Evolutionary conservation across 768 basidiomycete species (phyloP).

Genomic region (Boletus rubropictus): DNA sequence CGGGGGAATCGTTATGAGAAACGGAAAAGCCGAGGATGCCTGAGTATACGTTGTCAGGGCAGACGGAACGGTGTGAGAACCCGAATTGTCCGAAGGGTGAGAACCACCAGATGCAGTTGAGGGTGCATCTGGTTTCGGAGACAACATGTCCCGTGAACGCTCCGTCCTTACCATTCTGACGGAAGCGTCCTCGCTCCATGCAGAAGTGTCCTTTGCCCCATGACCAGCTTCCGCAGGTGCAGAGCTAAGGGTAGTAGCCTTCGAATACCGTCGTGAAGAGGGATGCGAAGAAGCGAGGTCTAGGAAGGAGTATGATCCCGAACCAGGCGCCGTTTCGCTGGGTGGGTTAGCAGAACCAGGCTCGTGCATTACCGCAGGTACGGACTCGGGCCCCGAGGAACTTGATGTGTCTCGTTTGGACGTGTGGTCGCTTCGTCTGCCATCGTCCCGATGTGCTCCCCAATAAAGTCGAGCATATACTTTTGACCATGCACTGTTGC

Average conservation of each 20-base stretch:
- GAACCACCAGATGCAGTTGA: conserved; percentile 30
- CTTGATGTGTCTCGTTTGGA: conserved; percentile 20
- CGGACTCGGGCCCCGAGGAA: conserved; percentile 26
- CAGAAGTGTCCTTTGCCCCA: conserved; percentile 1
- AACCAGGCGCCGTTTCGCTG: conserved; percentile 21
- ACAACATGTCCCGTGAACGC: conserved; percentile 13
- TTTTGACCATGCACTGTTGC: conserved; percentile 28
- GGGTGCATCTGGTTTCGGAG: conserved; percentile 28
- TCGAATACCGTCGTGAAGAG: conserved; percentile 24
- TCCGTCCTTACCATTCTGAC: conserved; percentile 14
- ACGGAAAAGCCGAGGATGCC: conserved; percentile 35
- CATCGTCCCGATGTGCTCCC: conserved; percentile 28
- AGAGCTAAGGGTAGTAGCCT: conserved; percentile 25
- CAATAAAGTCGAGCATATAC: conserved; percentile 29
- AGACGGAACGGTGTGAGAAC: conserved; percentile 14
- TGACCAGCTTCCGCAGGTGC: conserved; percentile 26
- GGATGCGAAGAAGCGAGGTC: conserved; percentile 26
- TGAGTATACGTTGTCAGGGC: conserved; percentile 21
- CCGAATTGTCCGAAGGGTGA: conserved; percentile 24
- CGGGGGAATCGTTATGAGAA: conserved; percentile 42
- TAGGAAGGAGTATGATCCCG: conserved; percentile 32
- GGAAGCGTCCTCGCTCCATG: conserved; percentile 19
- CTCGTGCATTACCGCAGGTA: conserved; percentile 29
- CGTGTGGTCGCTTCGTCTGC: conserved; percentile 13
- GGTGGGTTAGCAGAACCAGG: conserved; percentile 13